Base-by-base conservation (phyloP, 441 rosid species). In the Erodium moschatum region DNA sequence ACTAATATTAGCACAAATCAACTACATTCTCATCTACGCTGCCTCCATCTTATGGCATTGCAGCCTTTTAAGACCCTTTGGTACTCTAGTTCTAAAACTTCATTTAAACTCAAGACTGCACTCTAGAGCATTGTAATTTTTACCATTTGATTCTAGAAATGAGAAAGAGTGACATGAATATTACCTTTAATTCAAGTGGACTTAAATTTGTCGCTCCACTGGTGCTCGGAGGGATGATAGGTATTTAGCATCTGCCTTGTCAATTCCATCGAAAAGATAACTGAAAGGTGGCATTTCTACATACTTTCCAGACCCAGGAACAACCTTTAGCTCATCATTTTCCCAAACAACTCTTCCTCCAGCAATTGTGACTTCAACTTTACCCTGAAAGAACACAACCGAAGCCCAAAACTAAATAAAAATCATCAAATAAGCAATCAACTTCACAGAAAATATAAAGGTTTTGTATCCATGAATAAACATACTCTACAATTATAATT, bases 331-430 rank as follows among this genome's bases (percentile, higher is more conserved):
- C 70, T 85, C 86, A 66, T 85, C 79, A 67, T 89, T 86, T 79
- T 83, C 80, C 98, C 97, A 91, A 24, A 83, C 96, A 5, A 89
- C 78, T 79, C 83, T 74, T 77, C 97, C 96, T 73, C 95, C 85
- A 2, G 87, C 87, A 62, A 91, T 91, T 11, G 97, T 91, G 78
- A 93, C 97, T 78, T 93, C 93, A 67, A 89, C 89, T 72, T 89
- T 91, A 40, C 97, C 97, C 98, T 90, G 82, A 63, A 62, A 71
- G 68, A 71, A 61, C 65, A 73, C 10, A 67, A 15, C 29, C 67
- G 50, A 62, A 62, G 13, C 68, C 56, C 27, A 24, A 24, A 24
- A 24, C 27, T 24, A 24, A 24, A 24, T 24, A 24, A 24, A 24
- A 24, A 24, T 24, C 27, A 24, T 2, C 27, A 24, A 24, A 24